Percentiles rank a stretch among this genome's conserved stretches.
These are phyloP conservation scores for Bipolaris bicolor DNA, from an alignment of 2,329 filamentous ascomycete species.

Conservation along the genomic window DNA sequence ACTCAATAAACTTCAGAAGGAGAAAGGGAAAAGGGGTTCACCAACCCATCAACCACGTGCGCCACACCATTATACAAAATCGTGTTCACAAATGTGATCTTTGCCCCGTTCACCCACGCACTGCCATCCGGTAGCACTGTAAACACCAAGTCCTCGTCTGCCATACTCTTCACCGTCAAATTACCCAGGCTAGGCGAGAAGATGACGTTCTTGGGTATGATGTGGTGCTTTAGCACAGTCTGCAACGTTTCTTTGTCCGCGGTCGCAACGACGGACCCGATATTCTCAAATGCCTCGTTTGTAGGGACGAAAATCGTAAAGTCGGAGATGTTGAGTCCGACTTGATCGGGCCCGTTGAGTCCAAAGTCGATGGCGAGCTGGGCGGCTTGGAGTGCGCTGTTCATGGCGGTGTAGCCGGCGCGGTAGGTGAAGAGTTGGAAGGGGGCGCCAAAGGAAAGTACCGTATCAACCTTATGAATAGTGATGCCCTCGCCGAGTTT, in stretches of 20 bases:
- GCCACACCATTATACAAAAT: slow-evolving; percentile 36
- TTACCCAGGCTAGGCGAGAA: slow-evolving; percentile 36
- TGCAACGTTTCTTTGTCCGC: slow-evolving; percentile 28
- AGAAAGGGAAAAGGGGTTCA: neutral
- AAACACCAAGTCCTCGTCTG: slow-evolving; percentile 31
- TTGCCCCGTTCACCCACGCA: slow-evolving; percentile 34
- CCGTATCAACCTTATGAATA: slow-evolving; percentile 36
- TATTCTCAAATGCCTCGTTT: slow-evolving; percentile 73
- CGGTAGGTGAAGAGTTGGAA: slow-evolving; percentile 38
- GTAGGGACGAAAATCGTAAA: slow-evolving; percentile 81
- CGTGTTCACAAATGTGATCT: slow-evolving; percentile 31
- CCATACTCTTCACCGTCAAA: slow-evolving; percentile 29
- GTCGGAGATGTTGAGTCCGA: slow-evolving; percentile 56
- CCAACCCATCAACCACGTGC: slow-evolving; percentile 35
- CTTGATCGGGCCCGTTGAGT: slow-evolving; percentile 16
- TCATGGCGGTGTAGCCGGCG: slow-evolving; percentile 33
- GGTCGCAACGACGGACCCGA: slow-evolving; percentile 41
- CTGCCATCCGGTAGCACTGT: slow-evolving; percentile 33
- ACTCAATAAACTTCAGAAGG: too few relatives aligned
- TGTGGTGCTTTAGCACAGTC: slow-evolving; percentile 35
- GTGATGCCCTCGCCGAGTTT: slow-evolving; percentile 36
- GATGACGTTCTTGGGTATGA: slow-evolving; percentile 35
- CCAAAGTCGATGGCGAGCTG: slow-evolving; percentile 32
- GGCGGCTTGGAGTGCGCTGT: slow-evolving; percentile 20
- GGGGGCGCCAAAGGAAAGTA: slow-evolving; percentile 34